These are phyloP conservation scores for Elongisporangium prolatum DNA, from an alignment of 352 stramenopile genomes.

Conservation along the genomic window DNA sequence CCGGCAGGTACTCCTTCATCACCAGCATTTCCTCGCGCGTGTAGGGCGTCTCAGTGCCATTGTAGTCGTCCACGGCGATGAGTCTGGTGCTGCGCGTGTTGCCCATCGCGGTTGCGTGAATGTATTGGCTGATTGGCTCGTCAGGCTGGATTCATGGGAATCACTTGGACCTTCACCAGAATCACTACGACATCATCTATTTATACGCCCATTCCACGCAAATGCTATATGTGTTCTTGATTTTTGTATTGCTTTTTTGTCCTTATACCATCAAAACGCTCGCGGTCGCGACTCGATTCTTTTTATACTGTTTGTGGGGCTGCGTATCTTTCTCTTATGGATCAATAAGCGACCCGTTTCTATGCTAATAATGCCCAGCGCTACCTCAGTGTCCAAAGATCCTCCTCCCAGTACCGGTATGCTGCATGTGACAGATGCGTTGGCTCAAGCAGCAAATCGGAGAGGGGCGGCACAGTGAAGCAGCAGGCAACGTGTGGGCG, in stretches of 20 bases:
- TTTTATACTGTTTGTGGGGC: neutral
- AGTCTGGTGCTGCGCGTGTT: slow-evolving; percentile 8
- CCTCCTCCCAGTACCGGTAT: neutral
- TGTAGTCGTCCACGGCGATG: slow-evolving; percentile 13
- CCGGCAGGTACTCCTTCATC: slow-evolving; percentile 22
- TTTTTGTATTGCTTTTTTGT: neutral
- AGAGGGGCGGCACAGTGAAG: neutral
- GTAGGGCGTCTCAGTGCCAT: slow-evolving; percentile 9
- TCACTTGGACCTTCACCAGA: neutral
- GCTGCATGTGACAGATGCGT: neutral
- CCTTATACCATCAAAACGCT: neutral
- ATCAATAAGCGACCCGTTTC: neutral
- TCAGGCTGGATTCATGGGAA: neutral
- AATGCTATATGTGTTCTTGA: neutral
- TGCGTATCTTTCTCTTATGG: neutral
- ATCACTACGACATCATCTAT: neutral
- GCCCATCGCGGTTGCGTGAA: neutral
- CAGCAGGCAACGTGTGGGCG: neutral
- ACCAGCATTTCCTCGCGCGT: slow-evolving; percentile 8
- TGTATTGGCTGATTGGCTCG: neutral
- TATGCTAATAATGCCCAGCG: neutral
- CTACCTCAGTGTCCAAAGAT: neutral
- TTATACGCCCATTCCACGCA: neutral
- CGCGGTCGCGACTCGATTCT: neutral
- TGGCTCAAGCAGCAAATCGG: neutral